These are phyloP conservation scores for Trichophyton simii DNA, from an alignment of 2,329 filamentous ascomycete genomes.

Conservation along the genomic window DNA sequence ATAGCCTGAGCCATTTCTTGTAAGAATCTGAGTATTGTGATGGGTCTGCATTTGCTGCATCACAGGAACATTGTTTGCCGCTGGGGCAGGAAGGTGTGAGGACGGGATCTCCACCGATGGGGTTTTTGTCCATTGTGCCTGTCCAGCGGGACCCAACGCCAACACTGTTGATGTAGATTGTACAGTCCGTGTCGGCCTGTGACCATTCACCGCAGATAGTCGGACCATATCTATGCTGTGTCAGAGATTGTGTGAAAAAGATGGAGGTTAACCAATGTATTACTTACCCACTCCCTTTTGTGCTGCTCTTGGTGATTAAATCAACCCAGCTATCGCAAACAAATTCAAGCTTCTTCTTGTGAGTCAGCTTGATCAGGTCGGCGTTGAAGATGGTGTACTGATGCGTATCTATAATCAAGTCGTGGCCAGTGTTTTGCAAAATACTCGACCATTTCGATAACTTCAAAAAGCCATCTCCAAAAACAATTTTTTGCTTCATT, in stretches of 20 bases:
- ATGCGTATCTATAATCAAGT: slow-evolving; percentile 83
- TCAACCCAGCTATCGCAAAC: slow-evolving; percentile 70
- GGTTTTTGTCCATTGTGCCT: slow-evolving; percentile 59
- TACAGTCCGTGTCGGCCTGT: slow-evolving; percentile 93
- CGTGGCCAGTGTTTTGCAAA: slow-evolving; percentile 54
- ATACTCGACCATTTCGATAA: slow-evolving; percentile 81
- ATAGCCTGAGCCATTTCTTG: slow-evolving; percentile 74
- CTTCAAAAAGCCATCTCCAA: slow-evolving; percentile 91
- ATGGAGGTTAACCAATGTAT: background rate
- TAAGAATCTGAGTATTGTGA: slow-evolving; percentile 57
- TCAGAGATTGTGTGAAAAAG: background rate
- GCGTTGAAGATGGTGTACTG: slow-evolving; percentile 98
- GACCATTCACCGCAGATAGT: slow-evolving; percentile 96
- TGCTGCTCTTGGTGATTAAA: slow-evolving; percentile 61
- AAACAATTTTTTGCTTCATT: slow-evolving; percentile 58
- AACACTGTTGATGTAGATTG: slow-evolving; percentile 75
- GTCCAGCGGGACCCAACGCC: slow-evolving; percentile 82
- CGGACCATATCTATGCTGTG: slow-evolving; percentile 55
- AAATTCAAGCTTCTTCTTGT: slow-evolving; percentile 72
- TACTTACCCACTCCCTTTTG: slow-evolving; percentile 52
- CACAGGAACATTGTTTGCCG: slow-evolving; percentile 51
- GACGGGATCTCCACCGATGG: slow-evolving; percentile 41
- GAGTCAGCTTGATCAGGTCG: slow-evolving; percentile 67
- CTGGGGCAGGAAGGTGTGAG: slow-evolving; percentile 60
- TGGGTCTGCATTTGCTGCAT: slow-evolving; percentile 60